Percentiles rank a stretch among this genome's conserved stretches.
phyloP scores from a whole-genome alignment of 2,329 filamentous ascomycete genomes.

The Calonectria ilicicola region DNA sequence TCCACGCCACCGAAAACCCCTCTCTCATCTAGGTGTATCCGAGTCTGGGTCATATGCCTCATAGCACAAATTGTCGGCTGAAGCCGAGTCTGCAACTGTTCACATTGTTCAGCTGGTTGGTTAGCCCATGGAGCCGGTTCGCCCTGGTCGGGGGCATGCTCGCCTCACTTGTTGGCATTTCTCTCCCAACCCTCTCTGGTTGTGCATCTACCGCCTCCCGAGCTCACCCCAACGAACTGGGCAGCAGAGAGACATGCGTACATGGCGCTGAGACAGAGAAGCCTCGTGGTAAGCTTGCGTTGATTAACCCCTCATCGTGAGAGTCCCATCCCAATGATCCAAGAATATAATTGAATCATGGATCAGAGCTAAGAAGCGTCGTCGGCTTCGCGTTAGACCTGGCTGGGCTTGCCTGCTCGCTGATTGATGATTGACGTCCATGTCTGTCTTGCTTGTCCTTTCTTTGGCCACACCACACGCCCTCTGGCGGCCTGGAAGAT shows the following conservation, averaged over 20 bases:
- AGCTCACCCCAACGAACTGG: conserved; percentile 21
- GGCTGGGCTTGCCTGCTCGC: neutral
- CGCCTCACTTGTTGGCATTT: conserved; percentile 28
- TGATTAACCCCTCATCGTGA: conserved; percentile 39
- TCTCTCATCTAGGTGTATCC: neutral
- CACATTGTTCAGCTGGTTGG: neutral
- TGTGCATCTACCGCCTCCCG: conserved; percentile 19
- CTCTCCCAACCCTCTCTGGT: conserved; percentile 16
- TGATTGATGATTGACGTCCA: neutral
- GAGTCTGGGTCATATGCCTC: neutral
- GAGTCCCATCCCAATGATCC: conserved; percentile 27
- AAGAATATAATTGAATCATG: conserved; percentile 1
- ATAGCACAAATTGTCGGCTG: neutral
- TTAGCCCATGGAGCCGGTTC: neutral
- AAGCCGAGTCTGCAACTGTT: neutral
- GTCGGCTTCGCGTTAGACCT: conserved; percentile 23
- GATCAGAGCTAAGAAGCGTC: conserved; percentile 26
- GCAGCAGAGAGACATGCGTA: conserved; percentile 30
- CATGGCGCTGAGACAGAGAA: conserved; percentile 35
- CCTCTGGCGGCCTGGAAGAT: conserved; percentile 1
- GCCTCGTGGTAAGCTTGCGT: conserved; percentile 21
- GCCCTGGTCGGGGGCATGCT: conserved; percentile 10
- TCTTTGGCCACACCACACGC: neutral
- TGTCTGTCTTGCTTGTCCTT: conserved; percentile 3
- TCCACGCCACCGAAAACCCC: neutral